phyloP scores from a whole-genome alignment of 1,284 basidiomycete species.

The Ceratobasidium sp. region DNA sequence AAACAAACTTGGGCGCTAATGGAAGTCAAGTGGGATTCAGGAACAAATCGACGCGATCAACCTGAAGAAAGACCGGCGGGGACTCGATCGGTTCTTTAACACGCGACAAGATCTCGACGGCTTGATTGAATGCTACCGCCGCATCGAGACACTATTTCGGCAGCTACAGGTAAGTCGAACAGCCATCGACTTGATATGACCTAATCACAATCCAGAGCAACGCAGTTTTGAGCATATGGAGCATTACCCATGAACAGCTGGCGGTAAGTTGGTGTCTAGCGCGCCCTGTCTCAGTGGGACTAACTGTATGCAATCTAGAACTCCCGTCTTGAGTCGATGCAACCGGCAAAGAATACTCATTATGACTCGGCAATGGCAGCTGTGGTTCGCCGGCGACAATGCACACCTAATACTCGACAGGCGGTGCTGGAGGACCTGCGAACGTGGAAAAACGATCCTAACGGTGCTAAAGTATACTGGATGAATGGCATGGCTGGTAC shows the following conservation, averaged over 20 bases:
- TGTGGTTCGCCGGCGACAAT: too few relatives aligned
- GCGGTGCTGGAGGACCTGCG: slow-evolving; percentile 47
- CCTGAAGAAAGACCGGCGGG: not conserved
- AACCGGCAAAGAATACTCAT: not conserved
- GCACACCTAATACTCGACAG: slow-evolving; percentile 50
- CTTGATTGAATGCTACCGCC: not conserved
- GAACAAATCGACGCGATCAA: not conserved
- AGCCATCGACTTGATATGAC: too few relatives aligned
- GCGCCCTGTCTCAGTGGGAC: too few relatives aligned
- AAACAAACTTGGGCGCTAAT: not conserved
- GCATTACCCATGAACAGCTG: not conserved
- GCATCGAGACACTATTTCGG: not conserved
- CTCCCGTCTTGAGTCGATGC: not conserved
- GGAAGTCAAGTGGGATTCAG: not conserved
- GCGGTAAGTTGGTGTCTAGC: not conserved
- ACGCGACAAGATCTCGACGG: not conserved
- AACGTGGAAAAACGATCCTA: slow-evolving; percentile 42
- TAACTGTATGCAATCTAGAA: not conserved
- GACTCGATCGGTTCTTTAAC: not conserved
- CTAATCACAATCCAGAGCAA: not conserved
- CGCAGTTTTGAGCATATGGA: not conserved
- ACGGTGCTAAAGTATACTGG: slow-evolving; percentile 50
- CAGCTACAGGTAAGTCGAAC: not conserved
- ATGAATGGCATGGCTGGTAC: too few relatives aligned
- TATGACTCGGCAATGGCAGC: too few relatives aligned